These are phyloP conservation scores for Kodamaea kaohsiungensis DNA, from an alignment of 805 yeast species.

Conservation along the genomic window DNA sequence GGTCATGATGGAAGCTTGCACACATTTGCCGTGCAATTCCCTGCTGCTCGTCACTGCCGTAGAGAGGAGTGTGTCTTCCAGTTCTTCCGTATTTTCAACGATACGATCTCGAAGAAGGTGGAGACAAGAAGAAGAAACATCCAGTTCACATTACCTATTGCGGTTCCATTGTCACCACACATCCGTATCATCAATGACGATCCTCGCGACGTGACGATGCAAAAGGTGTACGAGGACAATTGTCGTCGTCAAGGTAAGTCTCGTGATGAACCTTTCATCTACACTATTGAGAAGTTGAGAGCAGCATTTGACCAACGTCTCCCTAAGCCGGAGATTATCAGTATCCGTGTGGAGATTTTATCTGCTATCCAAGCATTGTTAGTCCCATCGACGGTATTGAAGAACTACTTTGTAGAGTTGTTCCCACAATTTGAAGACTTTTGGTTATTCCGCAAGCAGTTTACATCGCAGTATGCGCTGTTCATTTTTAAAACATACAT, in stretches of 20 bases:
- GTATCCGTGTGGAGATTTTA: slow-evolving; percentile 87
- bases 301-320: slow-evolving; percentile 92
- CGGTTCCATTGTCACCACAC: slow-evolving; percentile 93
- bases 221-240: slow-evolving; percentile 82
- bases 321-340: slow-evolving; percentile 88
- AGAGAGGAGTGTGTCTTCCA: slow-evolving; percentile 95
- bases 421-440: slow-evolving; percentile 87
- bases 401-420: slow-evolving; percentile 68
- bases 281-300: slow-evolving; percentile 78
- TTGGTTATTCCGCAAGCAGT: slow-evolving; percentile 96
- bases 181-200: slow-evolving; percentile 88
- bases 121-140: slow-evolving; percentile 87
- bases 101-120: slow-evolving; percentile 73
- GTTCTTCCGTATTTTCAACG: slow-evolving; percentile 84
- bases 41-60: slow-evolving; percentile 96
- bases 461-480: slow-evolving; percentile 91
- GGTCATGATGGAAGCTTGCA: slow-evolving; percentile 93
- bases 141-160: slow-evolving; percentile 83
- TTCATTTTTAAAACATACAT: slow-evolving; percentile 89
- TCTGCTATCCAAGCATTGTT: slow-evolving; percentile 84
- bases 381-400: slow-evolving; percentile 82
- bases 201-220: slow-evolving; percentile 70
- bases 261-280: slow-evolving; percentile 88
- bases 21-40: slow-evolving; percentile 94
- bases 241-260: slow-evolving; percentile 72